Percentiles rank a stretch among this genome's conserved stretches.
These are phyloP conservation scores for Rubroshorea leprosula DNA, from an alignment of 345 rosid genomes.

Conservation along the genomic window DNA sequence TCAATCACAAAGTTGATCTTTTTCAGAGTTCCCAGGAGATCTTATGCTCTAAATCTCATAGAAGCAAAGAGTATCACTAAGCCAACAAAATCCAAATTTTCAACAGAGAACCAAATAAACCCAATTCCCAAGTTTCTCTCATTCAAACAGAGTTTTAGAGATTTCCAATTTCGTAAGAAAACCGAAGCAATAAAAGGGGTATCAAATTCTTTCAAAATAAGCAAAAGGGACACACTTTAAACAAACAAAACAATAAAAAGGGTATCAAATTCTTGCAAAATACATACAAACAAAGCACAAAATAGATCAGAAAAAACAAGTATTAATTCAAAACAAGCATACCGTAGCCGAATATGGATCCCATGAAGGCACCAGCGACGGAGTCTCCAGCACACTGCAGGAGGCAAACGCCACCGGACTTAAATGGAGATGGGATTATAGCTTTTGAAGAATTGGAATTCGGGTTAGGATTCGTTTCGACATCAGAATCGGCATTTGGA, in stretches of 20 bases:
- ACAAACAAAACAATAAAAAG: not conserved
- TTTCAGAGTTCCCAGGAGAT: not conserved
- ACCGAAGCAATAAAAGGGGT: not conserved
- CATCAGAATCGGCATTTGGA: constrained; percentile 26
- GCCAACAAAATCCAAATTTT: not conserved
- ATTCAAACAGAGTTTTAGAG: not conserved
- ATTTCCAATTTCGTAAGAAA: too few relatives aligned
- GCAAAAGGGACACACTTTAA: not conserved
- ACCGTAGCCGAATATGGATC: constrained; percentile 88
- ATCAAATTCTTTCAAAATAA: too few relatives aligned
- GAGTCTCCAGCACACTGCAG: constrained; percentile 68
- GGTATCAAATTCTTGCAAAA: not conserved
- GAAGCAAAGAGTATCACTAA: not conserved
- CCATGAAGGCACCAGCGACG: constrained; percentile 84
- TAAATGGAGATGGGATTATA: constrained; percentile 28
- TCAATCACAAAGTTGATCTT: too few relatives aligned
- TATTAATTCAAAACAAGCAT: not conserved
- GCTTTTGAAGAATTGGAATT: constrained; percentile 34
- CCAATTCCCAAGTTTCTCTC: not conserved
- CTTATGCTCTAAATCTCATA: too few relatives aligned
- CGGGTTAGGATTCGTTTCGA: constrained; percentile 22
- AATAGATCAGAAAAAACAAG: not conserved
- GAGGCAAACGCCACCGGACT: constrained; percentile 62
- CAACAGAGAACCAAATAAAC: not conserved
- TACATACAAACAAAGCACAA: not conserved